These are phyloP conservation scores for Boletus pseudo-olivaceus DNA, from an alignment of 768 basidiomycete species.

Conservation along the genomic window DNA sequence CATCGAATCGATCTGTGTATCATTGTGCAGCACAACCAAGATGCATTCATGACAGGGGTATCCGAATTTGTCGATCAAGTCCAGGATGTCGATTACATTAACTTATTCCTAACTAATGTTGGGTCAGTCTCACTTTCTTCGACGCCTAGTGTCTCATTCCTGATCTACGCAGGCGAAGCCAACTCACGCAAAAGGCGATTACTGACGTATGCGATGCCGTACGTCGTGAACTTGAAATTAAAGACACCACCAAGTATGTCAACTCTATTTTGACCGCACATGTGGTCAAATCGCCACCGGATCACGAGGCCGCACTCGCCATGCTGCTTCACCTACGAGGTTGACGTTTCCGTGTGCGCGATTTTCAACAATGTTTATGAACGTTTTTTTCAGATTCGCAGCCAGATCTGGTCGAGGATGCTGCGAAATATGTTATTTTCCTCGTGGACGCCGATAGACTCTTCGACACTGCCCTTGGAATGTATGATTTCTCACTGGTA, in stretches of 20 bases:
- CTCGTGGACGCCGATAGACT: conserved; percentile 88
- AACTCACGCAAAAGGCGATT: conserved; percentile 55
- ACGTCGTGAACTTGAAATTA: conserved; percentile 64
- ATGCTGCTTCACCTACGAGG: conserved; percentile 77
- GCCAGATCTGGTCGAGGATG: conserved; percentile 84
- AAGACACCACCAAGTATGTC: conserved; percentile 74
- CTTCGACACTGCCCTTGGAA: conserved; percentile 93
- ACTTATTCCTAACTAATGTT: conserved; percentile 82
- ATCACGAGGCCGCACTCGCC: conserved; percentile 80
- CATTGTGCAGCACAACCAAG: conserved; percentile 79
- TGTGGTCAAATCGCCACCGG: conserved; percentile 87
- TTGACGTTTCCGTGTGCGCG: conserved; percentile 28
- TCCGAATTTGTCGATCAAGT: conserved; percentile 78
- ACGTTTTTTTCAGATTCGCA: conserved; percentile 35
- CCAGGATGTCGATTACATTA: conserved; percentile 86
- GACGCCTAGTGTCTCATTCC: background rate
- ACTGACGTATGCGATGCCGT: conserved; percentile 74
- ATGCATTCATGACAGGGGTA: conserved; percentile 59
- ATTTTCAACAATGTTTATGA: background rate
- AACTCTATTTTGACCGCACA: conserved; percentile 92
- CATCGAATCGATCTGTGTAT: conserved; percentile 90
- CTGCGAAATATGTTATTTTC: conserved; percentile 98
- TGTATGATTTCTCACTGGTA: conserved; percentile 97
- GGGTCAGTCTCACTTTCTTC: conserved; percentile 50
- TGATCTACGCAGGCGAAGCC: conserved; percentile 48